These are phyloP conservation scores for Colletotrichum sp. DNA, from an alignment of 2,329 filamentous ascomycete species.

Conservation along the genomic window DNA sequence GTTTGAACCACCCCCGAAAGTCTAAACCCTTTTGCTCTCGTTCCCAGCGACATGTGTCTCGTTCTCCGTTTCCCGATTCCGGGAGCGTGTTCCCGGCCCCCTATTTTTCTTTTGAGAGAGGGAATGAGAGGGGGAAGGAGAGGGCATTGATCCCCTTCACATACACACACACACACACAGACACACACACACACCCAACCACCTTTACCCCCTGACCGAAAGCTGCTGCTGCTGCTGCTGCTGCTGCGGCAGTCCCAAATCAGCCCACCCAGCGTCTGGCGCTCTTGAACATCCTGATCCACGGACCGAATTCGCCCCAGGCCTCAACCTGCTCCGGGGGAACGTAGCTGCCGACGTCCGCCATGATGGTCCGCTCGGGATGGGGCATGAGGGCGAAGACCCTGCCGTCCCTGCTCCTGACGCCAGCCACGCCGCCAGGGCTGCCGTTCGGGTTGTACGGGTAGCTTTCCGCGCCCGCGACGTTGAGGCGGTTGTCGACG, in stretches of 20 bases:
- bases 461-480: slow-evolving; percentile 78
- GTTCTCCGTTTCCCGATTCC: not conserved
- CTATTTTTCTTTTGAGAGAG: not conserved
- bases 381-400: slow-evolving; percentile 93
- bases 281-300: slow-evolving; percentile 86
- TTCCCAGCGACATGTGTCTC: not conserved
- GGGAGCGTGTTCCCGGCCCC: not conserved
- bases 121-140: not conserved
- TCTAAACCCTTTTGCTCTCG: not conserved
- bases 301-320: slow-evolving; percentile 85
- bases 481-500: slow-evolving; percentile 74
- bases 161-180: not conserved
- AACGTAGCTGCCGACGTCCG: slow-evolving; percentile 77
- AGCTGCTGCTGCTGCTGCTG: not conserved
- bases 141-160: not conserved
- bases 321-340: slow-evolving; percentile 61
- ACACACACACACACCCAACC: not conserved
- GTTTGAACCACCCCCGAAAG: not conserved
- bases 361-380: slow-evolving; percentile 86
- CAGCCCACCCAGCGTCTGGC: slow-evolving; percentile 85
- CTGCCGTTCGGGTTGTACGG: slow-evolving; percentile 90
- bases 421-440: slow-evolving; percentile 80
- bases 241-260: not conserved
- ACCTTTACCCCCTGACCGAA: not conserved
- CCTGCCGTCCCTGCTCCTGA: slow-evolving; percentile 77